These are phyloP conservation scores for Agrocybe praecox DNA, from an alignment of 768 basidiomycete species.

Conservation along the genomic window DNA sequence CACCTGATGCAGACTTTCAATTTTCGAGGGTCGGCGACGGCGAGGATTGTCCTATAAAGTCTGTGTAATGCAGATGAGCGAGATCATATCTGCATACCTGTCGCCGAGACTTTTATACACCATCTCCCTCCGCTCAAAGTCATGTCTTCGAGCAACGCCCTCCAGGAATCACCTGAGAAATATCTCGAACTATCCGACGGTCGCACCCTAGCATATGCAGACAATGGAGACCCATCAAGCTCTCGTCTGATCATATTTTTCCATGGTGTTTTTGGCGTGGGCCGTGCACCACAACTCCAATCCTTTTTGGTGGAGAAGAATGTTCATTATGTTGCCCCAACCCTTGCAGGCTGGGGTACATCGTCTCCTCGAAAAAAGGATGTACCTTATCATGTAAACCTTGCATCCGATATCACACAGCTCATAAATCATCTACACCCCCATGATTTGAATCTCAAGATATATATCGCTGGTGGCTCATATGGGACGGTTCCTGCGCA, in stretches of 20 bases:
- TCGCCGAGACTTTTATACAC: too few species aligned
- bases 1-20: background rate
- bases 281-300: conserved; percentile 37
- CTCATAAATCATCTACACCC: conserved; percentile 56
- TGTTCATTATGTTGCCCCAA: conserved; percentile 50
- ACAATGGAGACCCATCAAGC: conserved; percentile 52
- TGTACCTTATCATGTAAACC: conserved; percentile 38
- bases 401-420: conserved; percentile 45
- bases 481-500: conserved; percentile 58
- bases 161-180: conserved; percentile 30
- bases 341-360: conserved; percentile 62
- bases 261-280: conserved; percentile 58
- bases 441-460: conserved; percentile 34
- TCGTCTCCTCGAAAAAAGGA: conserved; percentile 42
- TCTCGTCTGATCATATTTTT: conserved; percentile 51
- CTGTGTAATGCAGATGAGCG: background rate
- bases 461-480: conserved; percentile 56
- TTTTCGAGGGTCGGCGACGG: background rate
- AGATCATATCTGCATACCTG: too few species aligned
- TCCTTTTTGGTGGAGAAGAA: conserved; percentile 37
- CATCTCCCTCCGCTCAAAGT: background rate
- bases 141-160: background rate
- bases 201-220: conserved; percentile 56
- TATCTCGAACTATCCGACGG: conserved; percentile 40
- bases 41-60: background rate